A percentile compares a stretch with the other conserved stretches of the same genome.
These are phyloP conservation scores for Podila epicladia DNA, from an alignment of 192 early-diverging fungal genomes.

Conservation along the genomic window DNA sequence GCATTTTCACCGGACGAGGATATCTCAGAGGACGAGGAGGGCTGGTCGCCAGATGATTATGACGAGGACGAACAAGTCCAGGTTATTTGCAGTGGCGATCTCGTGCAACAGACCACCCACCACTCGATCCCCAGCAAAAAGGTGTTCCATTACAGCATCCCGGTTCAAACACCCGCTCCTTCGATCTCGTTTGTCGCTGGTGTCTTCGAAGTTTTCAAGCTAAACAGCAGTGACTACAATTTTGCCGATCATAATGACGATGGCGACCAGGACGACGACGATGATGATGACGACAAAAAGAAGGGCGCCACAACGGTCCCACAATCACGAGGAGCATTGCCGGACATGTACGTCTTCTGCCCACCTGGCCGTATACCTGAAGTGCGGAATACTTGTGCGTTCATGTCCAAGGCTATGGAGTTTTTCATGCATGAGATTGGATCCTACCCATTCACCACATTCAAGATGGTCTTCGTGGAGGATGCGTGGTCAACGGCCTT, in stretches of 20 bases:
- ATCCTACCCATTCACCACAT: conserved; percentile 86
- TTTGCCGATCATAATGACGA: conserved; percentile 27
- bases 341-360: conserved; percentile 77
- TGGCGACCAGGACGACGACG: conserved; percentile 10
- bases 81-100: conserved; percentile 76
- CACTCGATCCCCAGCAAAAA: conserved; percentile 65
- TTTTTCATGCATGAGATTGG: conserved; percentile 91
- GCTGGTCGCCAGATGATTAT: conserved; percentile 53
- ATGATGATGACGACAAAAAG: conserved; percentile 8
- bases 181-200: conserved; percentile 80
- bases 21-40: conserved; percentile 39
- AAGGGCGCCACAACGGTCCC: conserved; percentile 19
- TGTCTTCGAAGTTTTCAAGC: conserved; percentile 39
- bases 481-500: conserved; percentile 72
- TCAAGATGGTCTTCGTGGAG: conserved; percentile 90
- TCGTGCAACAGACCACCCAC: conserved; percentile 70
- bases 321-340: conserved; percentile 44
- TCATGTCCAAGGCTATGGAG: conserved; percentile 70
- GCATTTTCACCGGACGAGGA: conserved; percentile 48
- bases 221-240: conserved; percentile 29
- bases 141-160: conserved; percentile 75
- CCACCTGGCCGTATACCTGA: conserved; percentile 68
- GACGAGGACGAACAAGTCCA: conserved; percentile 59
- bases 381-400: conserved; percentile 48
- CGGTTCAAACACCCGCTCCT: conserved; percentile 74